Evolutionary conservation across 352 stramenopile species (phyloP).

Genomic region (Pythium aristosporum): DNA sequence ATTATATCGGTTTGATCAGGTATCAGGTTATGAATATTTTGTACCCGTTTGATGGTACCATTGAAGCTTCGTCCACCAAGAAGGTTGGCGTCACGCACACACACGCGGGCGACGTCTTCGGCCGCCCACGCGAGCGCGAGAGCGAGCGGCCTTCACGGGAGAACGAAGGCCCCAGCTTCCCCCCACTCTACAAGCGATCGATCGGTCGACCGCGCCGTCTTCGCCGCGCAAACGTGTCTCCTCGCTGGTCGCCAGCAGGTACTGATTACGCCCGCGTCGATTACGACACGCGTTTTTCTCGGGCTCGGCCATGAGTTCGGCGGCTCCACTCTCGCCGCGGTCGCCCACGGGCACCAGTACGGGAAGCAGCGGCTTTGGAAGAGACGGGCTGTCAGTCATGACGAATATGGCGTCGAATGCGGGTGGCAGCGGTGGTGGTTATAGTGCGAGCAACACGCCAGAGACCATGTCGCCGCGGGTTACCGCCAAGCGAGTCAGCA

Average conservation of each 20-base stretch:
- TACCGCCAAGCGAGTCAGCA: neutral
- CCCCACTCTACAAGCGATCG: too few relatives aligned
- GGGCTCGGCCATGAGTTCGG: neutral
- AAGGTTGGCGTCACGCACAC: too few relatives aligned
- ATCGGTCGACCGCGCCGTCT: too few relatives aligned
- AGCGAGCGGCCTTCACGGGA: neutral
- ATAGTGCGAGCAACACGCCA: neutral
- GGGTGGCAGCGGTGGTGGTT: neutral
- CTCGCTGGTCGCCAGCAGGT: too few relatives aligned
- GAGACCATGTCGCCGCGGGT: neutral
- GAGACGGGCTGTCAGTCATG: slow-evolving; percentile 12
- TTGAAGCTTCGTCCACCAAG: slow-evolving; percentile 1
- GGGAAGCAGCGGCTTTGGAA: neutral
- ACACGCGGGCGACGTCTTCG: too few relatives aligned
- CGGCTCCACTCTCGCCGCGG: slow-evolving; percentile 6
- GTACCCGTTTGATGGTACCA: slow-evolving; percentile 3
- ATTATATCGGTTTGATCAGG: neutral
- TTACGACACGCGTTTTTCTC: neutral
- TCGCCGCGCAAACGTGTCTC: too few relatives aligned
- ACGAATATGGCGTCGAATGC: neutral
- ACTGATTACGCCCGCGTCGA: slow-evolving; percentile 1
- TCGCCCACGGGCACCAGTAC: slow-evolving; percentile 1
- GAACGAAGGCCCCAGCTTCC: neutral
- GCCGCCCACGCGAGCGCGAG: too few relatives aligned
- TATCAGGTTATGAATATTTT: neutral